phyloP scores from a whole-genome alignment of 805 yeast genomes.

The Barnettozyma californica region DNA sequence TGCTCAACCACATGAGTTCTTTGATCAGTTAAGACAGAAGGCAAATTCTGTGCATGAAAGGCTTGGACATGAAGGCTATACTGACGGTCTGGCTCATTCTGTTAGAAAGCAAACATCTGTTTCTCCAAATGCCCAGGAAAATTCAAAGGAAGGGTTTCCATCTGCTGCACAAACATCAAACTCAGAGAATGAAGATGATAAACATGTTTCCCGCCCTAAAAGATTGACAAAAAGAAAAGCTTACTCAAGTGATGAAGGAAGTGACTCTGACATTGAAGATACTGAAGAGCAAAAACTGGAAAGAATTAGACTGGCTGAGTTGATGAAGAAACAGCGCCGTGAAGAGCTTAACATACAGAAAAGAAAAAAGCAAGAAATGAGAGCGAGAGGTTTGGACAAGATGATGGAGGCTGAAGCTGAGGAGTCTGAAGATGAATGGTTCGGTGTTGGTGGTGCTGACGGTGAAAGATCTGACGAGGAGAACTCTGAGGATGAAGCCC shows the following conservation, averaged over 20 bases:
- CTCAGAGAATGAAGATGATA: neutral
- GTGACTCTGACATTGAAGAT: slow-evolving; percentile 20
- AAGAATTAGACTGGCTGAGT: slow-evolving; percentile 18
- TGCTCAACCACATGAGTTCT: slow-evolving; percentile 7
- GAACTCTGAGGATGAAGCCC: slow-evolving; percentile 69
- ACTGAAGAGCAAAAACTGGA: slow-evolving; percentile 18
- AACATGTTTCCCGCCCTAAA: neutral
- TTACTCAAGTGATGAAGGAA: slow-evolving; percentile 15
- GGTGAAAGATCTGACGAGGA: slow-evolving; percentile 46
- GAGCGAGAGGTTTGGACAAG: slow-evolving; percentile 48
- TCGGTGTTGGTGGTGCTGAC: slow-evolving; percentile 72
- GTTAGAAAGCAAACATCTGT: neutral
- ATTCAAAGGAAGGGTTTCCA: neutral
- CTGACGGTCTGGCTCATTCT: neutral
- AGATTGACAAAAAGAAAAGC: slow-evolving; percentile 10
- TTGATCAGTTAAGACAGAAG: slow-evolving; percentile 14
- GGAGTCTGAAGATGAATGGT: slow-evolving; percentile 88
- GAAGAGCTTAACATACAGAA: slow-evolving; percentile 20
- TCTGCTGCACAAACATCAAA: neutral
- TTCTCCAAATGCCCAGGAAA: neutral
- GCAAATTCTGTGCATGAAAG: neutral
- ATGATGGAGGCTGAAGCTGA: slow-evolving; percentile 80
- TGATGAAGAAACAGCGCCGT: slow-evolving; percentile 20
- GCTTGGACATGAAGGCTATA: no score
- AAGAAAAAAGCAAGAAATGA: slow-evolving; percentile 45